Evolutionary conservation across 1,139 yeast species (phyloP), one percentile per base, ranked within the genome.

Genomic region (Blastobotrys proliferans): DNA sequence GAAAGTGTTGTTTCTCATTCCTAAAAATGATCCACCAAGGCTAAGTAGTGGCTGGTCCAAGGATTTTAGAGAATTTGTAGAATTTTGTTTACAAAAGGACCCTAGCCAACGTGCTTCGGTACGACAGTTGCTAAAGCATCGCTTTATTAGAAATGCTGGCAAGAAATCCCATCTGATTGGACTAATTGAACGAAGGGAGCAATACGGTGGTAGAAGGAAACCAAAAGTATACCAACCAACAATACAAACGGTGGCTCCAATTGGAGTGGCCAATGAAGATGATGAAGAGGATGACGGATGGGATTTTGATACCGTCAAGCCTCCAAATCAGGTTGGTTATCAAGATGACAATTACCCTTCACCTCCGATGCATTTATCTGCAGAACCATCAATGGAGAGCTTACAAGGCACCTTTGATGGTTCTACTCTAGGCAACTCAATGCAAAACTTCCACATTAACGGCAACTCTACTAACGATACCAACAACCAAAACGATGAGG

Each of bases 1-100:
- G 88, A 82, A 82, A 56, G 95, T 88, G 1, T 63, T 87, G 22
- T 75, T 77, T 52, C 61, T 66, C 33, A 79, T 79, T 32, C 81
- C 82, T 1, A 69, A 75, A 44, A 68, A 69, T 22, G 62, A 63
- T 1, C 72, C 84, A 3, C 83, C 84, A 3, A 56, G 58, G 2
- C 62, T 79, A 14, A 51, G 54, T n/a, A 14, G 21, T 6, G 77
- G 73, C 8, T 76, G 65, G 51, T 67, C 75, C 1, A 45, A 55
- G 51, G 68, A 78, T 57, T 61, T 82, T 51, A 76, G 72, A 46
- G 83, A 82, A 48, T 87, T 87, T 60, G 73, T 84, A 8, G 57
- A 61, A n/a, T 67, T 67, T 35, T 87, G 95, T 56, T 71, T 87
- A 48, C 68, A 73, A 22, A 77, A 81, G 51, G 76, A 77, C 48